Evolutionary conservation across 257 asterid species (phyloP).

Genomic region (Linaria vulgaris): DNA sequence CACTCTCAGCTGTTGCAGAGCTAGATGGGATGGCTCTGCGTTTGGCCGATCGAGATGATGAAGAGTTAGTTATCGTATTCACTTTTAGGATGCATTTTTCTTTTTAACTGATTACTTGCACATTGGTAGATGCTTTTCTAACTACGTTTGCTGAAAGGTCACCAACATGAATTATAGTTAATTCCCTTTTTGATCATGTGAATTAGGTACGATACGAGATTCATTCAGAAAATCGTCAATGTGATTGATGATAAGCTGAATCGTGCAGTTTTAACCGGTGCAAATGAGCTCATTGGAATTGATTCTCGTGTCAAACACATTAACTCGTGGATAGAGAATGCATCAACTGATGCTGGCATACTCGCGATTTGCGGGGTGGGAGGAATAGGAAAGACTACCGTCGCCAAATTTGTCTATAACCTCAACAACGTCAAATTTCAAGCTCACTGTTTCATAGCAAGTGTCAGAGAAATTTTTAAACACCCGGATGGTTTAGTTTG

Average conservation of each 20-base stretch:
- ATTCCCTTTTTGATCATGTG: too few species aligned
- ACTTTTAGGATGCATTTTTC: too few species aligned
- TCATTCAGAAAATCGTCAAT: conserved; percentile 24
- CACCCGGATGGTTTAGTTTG: conserved; percentile 13
- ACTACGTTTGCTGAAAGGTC: too few species aligned
- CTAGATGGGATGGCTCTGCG: background rate
- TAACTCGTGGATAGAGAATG: conserved; percentile 19
- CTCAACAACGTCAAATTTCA: conserved; percentile 18
- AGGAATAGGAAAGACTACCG: conserved; percentile 4
- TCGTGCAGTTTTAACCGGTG: background rate
- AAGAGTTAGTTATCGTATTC: too few species aligned
- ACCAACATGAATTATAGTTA: too few species aligned
- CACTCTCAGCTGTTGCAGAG: conserved; percentile 18
- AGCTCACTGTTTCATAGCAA: conserved; percentile 24
- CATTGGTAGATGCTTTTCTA: too few species aligned
- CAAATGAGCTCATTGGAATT: conserved; percentile 20
- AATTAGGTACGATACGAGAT: conserved; percentile 21
- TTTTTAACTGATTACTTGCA: too few species aligned
- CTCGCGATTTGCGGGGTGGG: conserved; percentile 21
- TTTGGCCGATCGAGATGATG: too few species aligned
- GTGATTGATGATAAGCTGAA: conserved; percentile 19
- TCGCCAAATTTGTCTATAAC: conserved; percentile 16
- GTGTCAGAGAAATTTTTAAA: conserved; percentile 17
- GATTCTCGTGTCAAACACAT: conserved; percentile 21
- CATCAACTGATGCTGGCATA: conserved; percentile 1